Conservation (phyloP, 495 filamentous ascomycete species). For the Neurospora sp. region DNA sequence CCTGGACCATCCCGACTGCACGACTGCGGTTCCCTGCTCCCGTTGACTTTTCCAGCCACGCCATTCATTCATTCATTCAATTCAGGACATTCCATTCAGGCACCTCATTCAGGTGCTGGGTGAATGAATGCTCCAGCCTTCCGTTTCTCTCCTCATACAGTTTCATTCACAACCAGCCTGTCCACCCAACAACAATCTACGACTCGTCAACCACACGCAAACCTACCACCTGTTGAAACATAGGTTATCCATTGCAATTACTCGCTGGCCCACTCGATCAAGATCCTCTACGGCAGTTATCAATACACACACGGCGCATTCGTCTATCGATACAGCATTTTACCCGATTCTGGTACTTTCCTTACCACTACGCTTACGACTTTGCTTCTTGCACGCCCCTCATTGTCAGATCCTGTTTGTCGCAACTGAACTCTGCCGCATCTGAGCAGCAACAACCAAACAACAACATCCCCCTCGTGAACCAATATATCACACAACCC, state of each 20-base stretch:
- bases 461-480: background rate
- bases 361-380: background rate
- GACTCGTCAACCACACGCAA: background rate
- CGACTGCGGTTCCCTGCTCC: background rate
- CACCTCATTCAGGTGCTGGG: background rate
- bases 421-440: background rate
- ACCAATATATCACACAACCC: background rate
- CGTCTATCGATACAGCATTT: background rate
- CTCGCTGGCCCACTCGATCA: background rate
- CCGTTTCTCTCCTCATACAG: background rate
- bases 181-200: slow-evolving; percentile 14
- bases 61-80: slow-evolving; percentile 1
- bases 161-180: background rate
- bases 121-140: background rate
- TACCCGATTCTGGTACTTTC: background rate
- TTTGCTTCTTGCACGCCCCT: background rate
- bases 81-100: background rate
- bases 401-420: background rate
- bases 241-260: slow-evolving; percentile 9
- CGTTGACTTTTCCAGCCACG: slow-evolving; percentile 24
- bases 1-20: background rate
- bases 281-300: background rate
- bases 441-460: background rate
- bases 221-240: slow-evolving; percentile 2
- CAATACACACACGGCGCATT: background rate